Evolutionary conservation across 345 rosid species (phyloP).

Genomic region (Camelina hispida): DNA sequence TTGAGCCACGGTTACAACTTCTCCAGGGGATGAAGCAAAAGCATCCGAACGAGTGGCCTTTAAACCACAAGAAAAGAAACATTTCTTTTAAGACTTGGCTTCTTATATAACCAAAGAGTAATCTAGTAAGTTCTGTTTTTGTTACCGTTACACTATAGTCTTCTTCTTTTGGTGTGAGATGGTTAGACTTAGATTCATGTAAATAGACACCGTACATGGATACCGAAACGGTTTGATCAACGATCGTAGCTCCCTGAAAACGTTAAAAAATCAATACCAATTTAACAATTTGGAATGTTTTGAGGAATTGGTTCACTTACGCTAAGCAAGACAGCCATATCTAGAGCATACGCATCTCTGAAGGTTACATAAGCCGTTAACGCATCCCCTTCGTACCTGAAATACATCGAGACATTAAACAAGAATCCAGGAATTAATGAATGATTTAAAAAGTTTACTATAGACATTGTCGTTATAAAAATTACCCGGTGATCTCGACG

Average conservation of each 20-base stretch:
- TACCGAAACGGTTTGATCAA: conserved; percentile 72
- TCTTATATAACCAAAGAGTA: background rate
- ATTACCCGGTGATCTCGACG: conserved; percentile 77
- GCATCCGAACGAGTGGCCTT: conserved; percentile 52
- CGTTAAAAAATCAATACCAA: conserved; percentile 20
- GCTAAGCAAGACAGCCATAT: conserved; percentile 85
- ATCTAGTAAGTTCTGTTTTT: background rate
- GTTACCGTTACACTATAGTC: conserved; percentile 46
- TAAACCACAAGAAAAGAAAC: background rate
- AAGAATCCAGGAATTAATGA: conserved; percentile 17
- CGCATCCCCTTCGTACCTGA: conserved; percentile 67
- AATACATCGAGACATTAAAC: conserved; percentile 19
- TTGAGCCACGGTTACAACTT: conserved; percentile 77
- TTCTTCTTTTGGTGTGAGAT: conserved; percentile 46
- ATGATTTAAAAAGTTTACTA: background rate
- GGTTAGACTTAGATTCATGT: conserved; percentile 61
- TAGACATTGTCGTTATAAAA: background rate
- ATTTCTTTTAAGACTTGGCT: background rate
- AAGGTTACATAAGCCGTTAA: conserved; percentile 84
- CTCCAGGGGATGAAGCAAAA: conserved; percentile 66
- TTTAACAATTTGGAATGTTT: background rate
- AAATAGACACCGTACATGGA: conserved; percentile 59
- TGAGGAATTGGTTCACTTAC: conserved; percentile 54
- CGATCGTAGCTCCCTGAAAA: conserved; percentile 84
- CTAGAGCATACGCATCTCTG: conserved; percentile 69